Percentiles rank a stretch among this genome's conserved stretches.
Evolutionary conservation across 768 basidiomycete species (phyloP).

Genomic region (Chalciporus pseudorubinellus): DNA sequence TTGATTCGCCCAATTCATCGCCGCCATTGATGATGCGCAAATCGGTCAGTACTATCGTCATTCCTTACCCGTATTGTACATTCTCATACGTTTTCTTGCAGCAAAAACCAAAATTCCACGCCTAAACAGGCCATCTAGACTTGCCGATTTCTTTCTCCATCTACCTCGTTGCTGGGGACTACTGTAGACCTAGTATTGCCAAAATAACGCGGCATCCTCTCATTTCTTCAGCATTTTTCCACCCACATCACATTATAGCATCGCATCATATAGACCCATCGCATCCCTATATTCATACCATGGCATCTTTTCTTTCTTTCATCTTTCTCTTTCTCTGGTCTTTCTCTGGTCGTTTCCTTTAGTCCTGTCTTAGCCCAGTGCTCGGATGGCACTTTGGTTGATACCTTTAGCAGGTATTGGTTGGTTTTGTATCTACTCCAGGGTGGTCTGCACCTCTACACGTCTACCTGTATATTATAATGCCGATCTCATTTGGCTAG

Average conservation of each 20-base stretch:
- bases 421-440: conserved; percentile 23
- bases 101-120: conserved; percentile 38
- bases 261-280: conserved; percentile 32
- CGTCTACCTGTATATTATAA: conserved; percentile 24
- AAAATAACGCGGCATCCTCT: conserved; percentile 16
- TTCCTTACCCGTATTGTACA: neutral
- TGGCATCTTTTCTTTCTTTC: conserved; percentile 22
- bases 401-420: conserved; percentile 1
- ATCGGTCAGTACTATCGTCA: conserved; percentile 35
- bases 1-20: conserved; percentile 39
- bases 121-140: conserved; percentile 18
- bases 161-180: conserved; percentile 13
- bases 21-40: conserved; percentile 58
- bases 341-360: conserved; percentile 14
- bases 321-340: conserved; percentile 5
- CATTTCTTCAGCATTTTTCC: conserved; percentile 13
- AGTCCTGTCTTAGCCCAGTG: conserved; percentile 14
- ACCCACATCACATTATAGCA: conserved; percentile 23
- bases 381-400: conserved; percentile 14
- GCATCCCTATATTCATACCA: conserved; percentile 38
- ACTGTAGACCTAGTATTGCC: conserved; percentile 24
- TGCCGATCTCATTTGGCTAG: conserved; percentile 6
- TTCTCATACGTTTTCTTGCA: neutral
- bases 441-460: conserved; percentile 6
- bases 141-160: neutral